These are phyloP conservation scores for Hemileccinum impolitum DNA, from an alignment of 768 basidiomycete genomes.

Conservation along the genomic window DNA sequence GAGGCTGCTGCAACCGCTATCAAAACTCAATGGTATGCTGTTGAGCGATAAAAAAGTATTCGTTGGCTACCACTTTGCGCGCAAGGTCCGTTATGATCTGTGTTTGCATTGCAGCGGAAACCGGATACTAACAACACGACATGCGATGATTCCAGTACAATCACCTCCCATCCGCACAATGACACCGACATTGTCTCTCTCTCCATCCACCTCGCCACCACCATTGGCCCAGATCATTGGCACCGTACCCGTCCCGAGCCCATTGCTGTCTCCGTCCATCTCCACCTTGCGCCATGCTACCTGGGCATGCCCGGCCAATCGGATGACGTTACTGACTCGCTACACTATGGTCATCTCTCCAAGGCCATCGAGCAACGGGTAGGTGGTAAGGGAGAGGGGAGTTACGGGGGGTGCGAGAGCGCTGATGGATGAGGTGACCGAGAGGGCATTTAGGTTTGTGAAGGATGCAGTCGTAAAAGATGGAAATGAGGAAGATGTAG, in stretches of 20 bases:
- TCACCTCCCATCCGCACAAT: neutral
- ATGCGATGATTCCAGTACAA: too few species aligned
- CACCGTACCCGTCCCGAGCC: slow-evolving; percentile 46
- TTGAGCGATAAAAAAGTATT: slow-evolving; percentile 99
- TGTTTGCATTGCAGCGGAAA: slow-evolving; percentile 62
- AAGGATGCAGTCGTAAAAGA: slow-evolving; percentile 27
- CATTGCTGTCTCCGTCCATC: slow-evolving; percentile 43
- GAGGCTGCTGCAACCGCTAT: slow-evolving; percentile 95
- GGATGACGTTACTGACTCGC: slow-evolving; percentile 52
- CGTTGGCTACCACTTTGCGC: slow-evolving; percentile 95
- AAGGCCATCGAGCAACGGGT: slow-evolving; percentile 42
- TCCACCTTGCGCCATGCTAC: slow-evolving; percentile 40
- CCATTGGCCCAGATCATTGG: slow-evolving; percentile 53
- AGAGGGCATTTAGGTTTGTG: slow-evolving; percentile 38
- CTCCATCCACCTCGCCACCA: slow-evolving; percentile 39
- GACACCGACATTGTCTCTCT: slow-evolving; percentile 42
- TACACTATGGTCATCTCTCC: slow-evolving; percentile 64
- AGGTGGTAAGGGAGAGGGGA: slow-evolving; percentile 7
- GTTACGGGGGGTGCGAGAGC: slow-evolving; percentile 30
- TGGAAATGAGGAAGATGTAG: neutral
- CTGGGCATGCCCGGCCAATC: slow-evolving; percentile 43
- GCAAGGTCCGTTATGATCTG: slow-evolving; percentile 61
- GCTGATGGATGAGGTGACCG: slow-evolving; percentile 36
- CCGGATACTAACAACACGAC: too few species aligned
- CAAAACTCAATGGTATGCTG: slow-evolving; percentile 96